A percentile compares a stretch with the other conserved stretches of the same genome.
phyloP scores from a whole-genome alignment of 257 asterid species.

The Solanum chaucha region DNA sequence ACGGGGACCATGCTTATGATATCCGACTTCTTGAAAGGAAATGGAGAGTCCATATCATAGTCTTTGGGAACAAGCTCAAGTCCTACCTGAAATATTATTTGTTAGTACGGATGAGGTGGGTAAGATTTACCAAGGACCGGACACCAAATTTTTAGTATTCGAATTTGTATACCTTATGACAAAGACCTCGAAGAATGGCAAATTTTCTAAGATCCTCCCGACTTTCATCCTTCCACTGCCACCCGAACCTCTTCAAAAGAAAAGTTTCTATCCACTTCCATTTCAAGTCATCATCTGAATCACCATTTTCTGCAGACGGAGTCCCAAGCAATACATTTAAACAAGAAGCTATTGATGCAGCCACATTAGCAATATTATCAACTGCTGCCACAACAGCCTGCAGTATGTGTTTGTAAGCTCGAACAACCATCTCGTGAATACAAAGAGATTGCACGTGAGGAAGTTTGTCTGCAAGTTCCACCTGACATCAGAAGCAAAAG shows the following conservation, averaged over 20 bases:
- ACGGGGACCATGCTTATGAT: conserved; percentile 83
- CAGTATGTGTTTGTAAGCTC: conserved; percentile 82
- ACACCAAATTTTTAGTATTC: neutral
- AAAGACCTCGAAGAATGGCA: conserved; percentile 87
- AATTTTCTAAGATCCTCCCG: conserved; percentile 55
- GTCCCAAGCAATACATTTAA: conserved; percentile 86
- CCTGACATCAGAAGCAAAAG: conserved; percentile 26
- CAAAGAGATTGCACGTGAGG: conserved; percentile 97
- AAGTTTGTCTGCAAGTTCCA: conserved; percentile 93
- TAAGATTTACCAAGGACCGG: neutral
- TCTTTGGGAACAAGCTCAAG: conserved; percentile 85
- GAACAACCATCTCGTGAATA: conserved; percentile 96
- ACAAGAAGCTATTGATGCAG: conserved; percentile 63
- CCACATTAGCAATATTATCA: conserved; percentile 42
- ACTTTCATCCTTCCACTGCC: conserved; percentile 68
- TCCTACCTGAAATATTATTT: conserved; percentile 55
- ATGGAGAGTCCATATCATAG: conserved; percentile 72
- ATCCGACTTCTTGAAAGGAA: conserved; percentile 70
- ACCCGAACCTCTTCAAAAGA: conserved; percentile 65
- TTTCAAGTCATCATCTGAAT: conserved; percentile 33
- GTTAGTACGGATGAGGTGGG: conserved; percentile 4
- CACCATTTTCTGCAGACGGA: conserved; percentile 23
- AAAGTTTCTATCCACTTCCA: conserved; percentile 59
- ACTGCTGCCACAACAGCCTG: conserved; percentile 91
- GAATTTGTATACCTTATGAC: conserved; percentile 64